These are phyloP conservation scores for Cichorium intybus DNA, from an alignment of 140 eudicot species.

Conservation along the genomic window DNA sequence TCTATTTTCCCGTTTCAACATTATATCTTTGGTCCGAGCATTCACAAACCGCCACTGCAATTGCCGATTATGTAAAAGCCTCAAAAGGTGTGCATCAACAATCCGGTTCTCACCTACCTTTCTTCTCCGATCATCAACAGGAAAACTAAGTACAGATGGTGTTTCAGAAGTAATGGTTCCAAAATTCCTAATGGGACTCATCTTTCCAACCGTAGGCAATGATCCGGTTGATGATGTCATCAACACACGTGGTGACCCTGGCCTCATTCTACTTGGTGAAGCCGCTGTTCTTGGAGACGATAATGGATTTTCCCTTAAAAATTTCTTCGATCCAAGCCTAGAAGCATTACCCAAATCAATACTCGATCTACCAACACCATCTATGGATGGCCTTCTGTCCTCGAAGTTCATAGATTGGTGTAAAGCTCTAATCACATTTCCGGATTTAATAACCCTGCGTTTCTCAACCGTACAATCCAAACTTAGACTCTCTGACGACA, in stretches of 20 bases:
- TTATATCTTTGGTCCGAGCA: slow-evolving; percentile 73
- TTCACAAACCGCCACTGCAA: slow-evolving; percentile 96
- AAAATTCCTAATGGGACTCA: slow-evolving; percentile 72
- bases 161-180: slow-evolving; percentile 57
- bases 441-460: slow-evolving; percentile 38
- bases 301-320: slow-evolving; percentile 47
- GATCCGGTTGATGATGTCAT: slow-evolving; percentile 25
- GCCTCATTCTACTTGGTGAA: slow-evolving; percentile 71
- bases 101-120: slow-evolving; percentile 90
- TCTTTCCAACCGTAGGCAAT: slow-evolving; percentile 57
- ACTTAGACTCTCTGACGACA: no score
- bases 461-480: slow-evolving; percentile 28
- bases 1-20: slow-evolving; percentile 70
- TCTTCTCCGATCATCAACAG: slow-evolving; percentile 89
- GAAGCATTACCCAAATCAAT: slow-evolving; percentile 44
- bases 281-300: slow-evolving; percentile 72
- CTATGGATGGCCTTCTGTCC: slow-evolving; percentile 48
- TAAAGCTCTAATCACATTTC: slow-evolving; percentile 40
- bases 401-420: slow-evolving; percentile 45
- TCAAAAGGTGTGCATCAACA: slow-evolving; percentile 83
- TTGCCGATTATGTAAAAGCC: slow-evolving; percentile 80
- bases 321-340: slow-evolving; percentile 73
- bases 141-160: slow-evolving; percentile 93
- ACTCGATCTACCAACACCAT: slow-evolving; percentile 43
- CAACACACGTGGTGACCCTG: slow-evolving; percentile 84